Conservation (phyloP, 306 rosid genomes). For the Alnus glutinosa region DNA sequence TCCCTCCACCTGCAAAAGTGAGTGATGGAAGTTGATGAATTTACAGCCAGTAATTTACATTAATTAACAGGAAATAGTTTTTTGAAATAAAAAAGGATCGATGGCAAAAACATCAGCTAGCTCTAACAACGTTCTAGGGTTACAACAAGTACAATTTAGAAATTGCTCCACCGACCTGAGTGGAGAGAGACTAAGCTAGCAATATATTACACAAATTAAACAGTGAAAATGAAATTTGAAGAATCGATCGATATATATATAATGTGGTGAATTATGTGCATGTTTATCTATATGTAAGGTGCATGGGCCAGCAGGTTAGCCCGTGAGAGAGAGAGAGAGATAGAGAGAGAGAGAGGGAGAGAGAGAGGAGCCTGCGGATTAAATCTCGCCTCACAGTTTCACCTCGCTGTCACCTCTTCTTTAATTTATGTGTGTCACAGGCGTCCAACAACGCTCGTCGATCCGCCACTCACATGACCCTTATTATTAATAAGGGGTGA, state of each 20-base stretch:
- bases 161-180: too few species aligned
- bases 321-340: constrained; percentile 38
- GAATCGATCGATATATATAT: too few species aligned
- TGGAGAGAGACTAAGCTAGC: too few species aligned
- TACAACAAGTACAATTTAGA: too few species aligned
- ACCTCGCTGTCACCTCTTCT: constrained; percentile 48
- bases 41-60: too few species aligned
- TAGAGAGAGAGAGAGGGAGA: constrained; percentile 41
- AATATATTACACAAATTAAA: too few species aligned
- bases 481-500: constrained; percentile 19
- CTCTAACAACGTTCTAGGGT: too few species aligned
- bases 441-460: constrained; percentile 53
- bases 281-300: not conserved
- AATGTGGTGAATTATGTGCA: too few species aligned
- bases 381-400: constrained; percentile 54
- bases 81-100: too few species aligned
- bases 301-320: constrained; percentile 20
- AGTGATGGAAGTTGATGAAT: too few species aligned
- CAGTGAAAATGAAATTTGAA: not conserved
- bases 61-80: too few species aligned
- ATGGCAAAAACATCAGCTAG: too few species aligned
- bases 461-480: constrained; percentile 32
- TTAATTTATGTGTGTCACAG: constrained; percentile 75
- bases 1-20: not conserved
- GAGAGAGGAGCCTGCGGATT: constrained; percentile 36